Percentiles rank a stretch among this genome's conserved stretches.
phyloP scores from a whole-genome alignment of 148 eudicot genomes.

The Oxyria digyna region DNA sequence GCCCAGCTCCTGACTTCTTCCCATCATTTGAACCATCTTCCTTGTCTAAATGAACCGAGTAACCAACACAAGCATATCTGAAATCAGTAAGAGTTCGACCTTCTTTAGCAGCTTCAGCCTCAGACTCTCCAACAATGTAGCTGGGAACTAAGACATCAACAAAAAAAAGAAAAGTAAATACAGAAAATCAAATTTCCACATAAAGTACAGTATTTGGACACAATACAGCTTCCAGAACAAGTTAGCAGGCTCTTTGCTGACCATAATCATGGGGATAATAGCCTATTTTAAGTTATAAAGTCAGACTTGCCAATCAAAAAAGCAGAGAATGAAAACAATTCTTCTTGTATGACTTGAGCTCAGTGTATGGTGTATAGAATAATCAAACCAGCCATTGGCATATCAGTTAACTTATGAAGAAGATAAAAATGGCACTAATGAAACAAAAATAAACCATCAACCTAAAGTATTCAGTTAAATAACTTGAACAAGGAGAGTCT shows the following conservation, averaged over 20 bases:
- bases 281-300: neutral
- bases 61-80: constrained; percentile 80
- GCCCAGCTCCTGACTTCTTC: constrained; percentile 31
- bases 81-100: constrained; percentile 63
- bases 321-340: neutral
- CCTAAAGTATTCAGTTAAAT: neutral
- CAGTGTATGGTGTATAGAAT: neutral
- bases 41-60: constrained; percentile 55
- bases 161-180: constrained; percentile 16
- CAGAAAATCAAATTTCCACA: neutral
- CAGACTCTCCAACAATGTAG: constrained; percentile 58
- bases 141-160: constrained; percentile 37
- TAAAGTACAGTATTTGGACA: neutral
- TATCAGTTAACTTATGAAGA: neutral
- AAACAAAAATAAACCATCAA: neutral
- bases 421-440: neutral
- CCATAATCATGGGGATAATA: neutral
- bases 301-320: too few species aligned
- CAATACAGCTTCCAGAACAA: constrained; percentile 4
- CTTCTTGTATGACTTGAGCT: neutral
- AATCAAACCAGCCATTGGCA: neutral
- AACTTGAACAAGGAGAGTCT: neutral
- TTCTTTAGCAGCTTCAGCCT: constrained; percentile 64
- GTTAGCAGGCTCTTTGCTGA: neutral
- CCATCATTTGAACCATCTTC: constrained; percentile 25